A percentile compares a stretch with the other conserved stretches of the same genome.
These are phyloP conservation scores for Tuber magnatum DNA, from an alignment of 495 filamentous ascomycete species.

Conservation along the genomic window DNA sequence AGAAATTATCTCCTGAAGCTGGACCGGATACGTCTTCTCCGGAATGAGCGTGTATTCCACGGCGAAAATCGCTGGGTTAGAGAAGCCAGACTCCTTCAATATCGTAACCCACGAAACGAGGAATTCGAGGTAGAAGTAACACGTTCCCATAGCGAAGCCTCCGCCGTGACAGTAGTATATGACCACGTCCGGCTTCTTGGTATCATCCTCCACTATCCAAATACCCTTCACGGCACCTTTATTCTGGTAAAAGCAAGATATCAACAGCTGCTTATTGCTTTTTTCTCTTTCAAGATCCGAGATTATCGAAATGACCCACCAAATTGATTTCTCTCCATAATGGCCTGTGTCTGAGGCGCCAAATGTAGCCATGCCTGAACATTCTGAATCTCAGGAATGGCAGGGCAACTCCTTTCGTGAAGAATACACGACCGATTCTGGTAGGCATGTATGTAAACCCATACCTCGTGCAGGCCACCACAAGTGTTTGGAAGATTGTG, in stretches of 20 bases:
- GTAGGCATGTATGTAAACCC: slow-evolving; percentile 63
- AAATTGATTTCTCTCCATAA: slow-evolving; percentile 51
- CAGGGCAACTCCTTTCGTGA: slow-evolving; percentile 60
- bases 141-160: slow-evolving; percentile 69
- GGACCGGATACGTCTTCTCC: slow-evolving; percentile 59
- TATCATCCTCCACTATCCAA: slow-evolving; percentile 53
- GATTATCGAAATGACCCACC: slow-evolving; percentile 16
- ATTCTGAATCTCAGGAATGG: slow-evolving; percentile 68
- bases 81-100: slow-evolving; percentile 53
- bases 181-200: slow-evolving; percentile 56
- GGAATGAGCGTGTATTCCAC: slow-evolving; percentile 76
- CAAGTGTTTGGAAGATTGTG: slow-evolving; percentile 64
- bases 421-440: slow-evolving; percentile 62
- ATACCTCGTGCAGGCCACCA: slow-evolving; percentile 66
- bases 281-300: not conserved
- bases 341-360: slow-evolving; percentile 44
- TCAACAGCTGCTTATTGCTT: not conserved
- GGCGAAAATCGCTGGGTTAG: slow-evolving; percentile 68
- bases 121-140: slow-evolving; percentile 76
- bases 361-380: slow-evolving; percentile 59
- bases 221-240: slow-evolving; percentile 51
- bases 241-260: slow-evolving; percentile 9
- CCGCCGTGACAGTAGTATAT: slow-evolving; percentile 74
- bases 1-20: slow-evolving; percentile 56
- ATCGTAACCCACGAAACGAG: slow-evolving; percentile 58